Percentiles rank a stretch among this genome's conserved stretches.
Conservation (phyloP, 2,329 filamentous ascomycete genomes). For the Dactylellina haptotyla region DNA sequence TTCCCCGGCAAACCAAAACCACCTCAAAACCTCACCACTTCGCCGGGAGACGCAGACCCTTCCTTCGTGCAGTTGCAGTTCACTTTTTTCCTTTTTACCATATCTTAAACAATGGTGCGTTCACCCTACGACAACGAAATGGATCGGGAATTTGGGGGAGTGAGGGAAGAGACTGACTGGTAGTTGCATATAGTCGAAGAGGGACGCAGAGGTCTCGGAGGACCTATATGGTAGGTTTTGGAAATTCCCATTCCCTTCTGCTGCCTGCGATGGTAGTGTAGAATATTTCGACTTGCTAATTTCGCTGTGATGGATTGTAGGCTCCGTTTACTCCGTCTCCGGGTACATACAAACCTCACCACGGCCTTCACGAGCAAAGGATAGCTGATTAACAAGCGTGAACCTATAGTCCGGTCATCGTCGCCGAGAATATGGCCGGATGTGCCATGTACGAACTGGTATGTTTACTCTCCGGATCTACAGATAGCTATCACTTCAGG, state of each 20-base stretch:
- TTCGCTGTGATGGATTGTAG: slow-evolving; percentile 59
- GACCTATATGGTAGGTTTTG: slow-evolving; percentile 67
- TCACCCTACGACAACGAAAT: neutral
- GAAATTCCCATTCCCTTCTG: neutral
- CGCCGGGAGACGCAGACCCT: neutral
- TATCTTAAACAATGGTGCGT: slow-evolving; percentile 1
- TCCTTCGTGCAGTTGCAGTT: neutral
- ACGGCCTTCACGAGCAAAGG: slow-evolving; percentile 21
- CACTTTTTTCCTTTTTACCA: neutral
- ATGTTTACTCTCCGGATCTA: slow-evolving; percentile 60
- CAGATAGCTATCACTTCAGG: neutral
- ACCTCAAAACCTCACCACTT: neutral
- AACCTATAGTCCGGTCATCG: slow-evolving; percentile 80
- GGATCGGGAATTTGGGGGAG: too few species aligned
- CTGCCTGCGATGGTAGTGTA: neutral
- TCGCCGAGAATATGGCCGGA: slow-evolving; percentile 98
- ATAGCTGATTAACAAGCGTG: slow-evolving; percentile 27
- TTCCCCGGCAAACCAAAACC: neutral
- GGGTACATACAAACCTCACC: slow-evolving; percentile 62
- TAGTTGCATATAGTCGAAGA: slow-evolving; percentile 56
- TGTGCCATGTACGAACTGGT: slow-evolving; percentile 99
- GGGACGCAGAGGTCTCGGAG: slow-evolving; percentile 65
- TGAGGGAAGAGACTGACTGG: neutral
- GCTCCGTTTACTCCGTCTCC: slow-evolving; percentile 77
- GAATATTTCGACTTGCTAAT: slow-evolving; percentile 30